These are phyloP conservation scores for Cystobasidium sp. DNA, from an alignment of 1,284 basidiomycete species.

Conservation along the genomic window DNA sequence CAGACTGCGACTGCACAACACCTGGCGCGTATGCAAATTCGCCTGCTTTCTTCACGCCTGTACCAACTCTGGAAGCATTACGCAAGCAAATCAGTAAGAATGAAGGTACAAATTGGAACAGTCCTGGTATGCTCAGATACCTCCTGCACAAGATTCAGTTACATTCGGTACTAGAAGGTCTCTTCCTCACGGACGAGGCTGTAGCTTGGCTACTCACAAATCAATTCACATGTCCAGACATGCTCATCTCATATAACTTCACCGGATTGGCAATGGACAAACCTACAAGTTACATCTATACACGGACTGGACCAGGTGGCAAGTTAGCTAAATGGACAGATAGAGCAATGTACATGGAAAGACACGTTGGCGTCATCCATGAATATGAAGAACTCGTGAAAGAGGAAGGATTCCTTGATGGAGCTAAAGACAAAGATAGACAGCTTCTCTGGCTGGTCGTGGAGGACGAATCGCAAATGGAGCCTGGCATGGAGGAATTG, in stretches of 20 bases:
- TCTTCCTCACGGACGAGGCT: slow-evolving; percentile 33
- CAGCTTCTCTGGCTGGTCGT: slow-evolving; percentile 38
- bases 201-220: slow-evolving; percentile 38
- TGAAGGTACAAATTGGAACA: slow-evolving; percentile 32
- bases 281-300: slow-evolving; percentile 41
- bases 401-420: slow-evolving; percentile 37
- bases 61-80: slow-evolving; percentile 16
- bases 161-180: slow-evolving; percentile 25
- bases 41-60: slow-evolving; percentile 16
- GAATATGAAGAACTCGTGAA: slow-evolving; percentile 28
- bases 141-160: slow-evolving; percentile 36
- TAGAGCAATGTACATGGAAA: slow-evolving; percentile 36
- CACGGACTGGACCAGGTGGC: slow-evolving; percentile 40
- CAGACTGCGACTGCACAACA: slow-evolving; percentile 35
- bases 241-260: slow-evolving; percentile 41
- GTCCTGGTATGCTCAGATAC: slow-evolving; percentile 25
- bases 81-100: slow-evolving; percentile 21
- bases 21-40: slow-evolving; percentile 38
- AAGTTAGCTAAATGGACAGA: slow-evolving; percentile 34
- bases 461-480: slow-evolving; percentile 39
- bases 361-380: slow-evolving; percentile 32
- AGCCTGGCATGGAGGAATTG: slow-evolving; percentile 29
- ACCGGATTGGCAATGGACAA: slow-evolving; percentile 29
- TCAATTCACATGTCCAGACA: slow-evolving; percentile 42
- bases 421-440: slow-evolving; percentile 33